Conservation (phyloP, 495 filamentous ascomycete species). For the Penicillium parvum region DNA sequence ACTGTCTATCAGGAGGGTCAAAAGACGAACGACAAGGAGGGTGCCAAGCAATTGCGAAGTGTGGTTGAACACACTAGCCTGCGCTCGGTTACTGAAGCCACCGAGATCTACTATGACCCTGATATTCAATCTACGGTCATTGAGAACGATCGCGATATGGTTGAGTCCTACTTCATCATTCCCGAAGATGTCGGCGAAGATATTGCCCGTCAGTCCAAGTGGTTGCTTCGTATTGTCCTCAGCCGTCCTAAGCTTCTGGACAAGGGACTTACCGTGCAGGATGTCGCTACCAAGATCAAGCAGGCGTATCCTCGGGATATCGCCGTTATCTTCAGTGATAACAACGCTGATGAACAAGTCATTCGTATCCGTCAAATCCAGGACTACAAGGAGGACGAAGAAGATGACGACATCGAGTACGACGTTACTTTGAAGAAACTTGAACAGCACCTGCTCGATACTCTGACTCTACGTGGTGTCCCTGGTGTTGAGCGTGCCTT, state of each 20-base stretch:
- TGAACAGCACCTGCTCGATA: slow-evolving; percentile 85
- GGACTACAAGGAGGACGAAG: slow-evolving; percentile 65
- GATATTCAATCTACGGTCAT: slow-evolving; percentile 83
- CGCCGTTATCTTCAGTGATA: slow-evolving; percentile 93
- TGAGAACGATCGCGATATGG: slow-evolving; percentile 83
- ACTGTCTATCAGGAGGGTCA: slow-evolving; percentile 72
- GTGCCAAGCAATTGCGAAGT: slow-evolving; percentile 80
- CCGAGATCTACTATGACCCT: slow-evolving; percentile 97
- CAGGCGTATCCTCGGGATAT: slow-evolving; percentile 81
- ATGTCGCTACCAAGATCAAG: slow-evolving; percentile 87
- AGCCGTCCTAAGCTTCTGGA: slow-evolving; percentile 91
- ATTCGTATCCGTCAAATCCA: slow-evolving; percentile 85
- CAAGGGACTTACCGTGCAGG: slow-evolving; percentile 85
- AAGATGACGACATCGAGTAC: slow-evolving; percentile 78
- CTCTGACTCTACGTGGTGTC: slow-evolving; percentile 84
- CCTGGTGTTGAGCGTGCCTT: slow-evolving; percentile 84
- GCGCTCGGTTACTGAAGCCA: slow-evolving; percentile 81
- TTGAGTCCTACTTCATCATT: slow-evolving; percentile 95
- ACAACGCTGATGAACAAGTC: slow-evolving; percentile 93
- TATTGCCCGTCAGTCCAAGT: slow-evolving; percentile 77
- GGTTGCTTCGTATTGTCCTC: slow-evolving; percentile 91
- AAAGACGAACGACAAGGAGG: slow-evolving; percentile 60
- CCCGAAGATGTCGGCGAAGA: slow-evolving; percentile 74
- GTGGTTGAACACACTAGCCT: slow-evolving; percentile 93
- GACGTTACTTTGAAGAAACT: slow-evolving; percentile 87